Base-by-base conservation (phyloP, 805 yeast species). In the Cyberlindnera amylophila region DNA sequence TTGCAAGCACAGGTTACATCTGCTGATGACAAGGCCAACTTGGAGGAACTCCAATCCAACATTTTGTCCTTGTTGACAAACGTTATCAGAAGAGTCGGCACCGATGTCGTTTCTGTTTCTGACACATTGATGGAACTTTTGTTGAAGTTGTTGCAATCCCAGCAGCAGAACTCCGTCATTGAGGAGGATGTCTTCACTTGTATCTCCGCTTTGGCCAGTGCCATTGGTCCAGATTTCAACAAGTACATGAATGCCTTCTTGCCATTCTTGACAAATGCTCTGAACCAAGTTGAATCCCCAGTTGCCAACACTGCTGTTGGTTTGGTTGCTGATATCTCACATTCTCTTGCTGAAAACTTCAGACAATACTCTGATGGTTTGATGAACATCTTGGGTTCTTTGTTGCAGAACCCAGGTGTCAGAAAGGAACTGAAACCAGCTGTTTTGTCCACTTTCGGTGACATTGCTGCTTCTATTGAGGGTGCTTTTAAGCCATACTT, bases 101-200 rank as follows among this genome's bases (percentile, higher is more conserved):
- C 63, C 28, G 80, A 79, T 37, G 87, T 86, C 7, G 57, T 60
- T 9, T 61, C 75, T 21, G 96, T 85, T 11, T 74, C 96, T 11
- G 96, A 91, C 63, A 76, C 73, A 59, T 72, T 93, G 60, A 90
- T 91, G 97, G 78, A 79, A 37, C 70, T 88, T 62, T 82, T 91
- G 57, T 68, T 90, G 58, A 81, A 78, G 57, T 69, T 93, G 57
- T 70, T 93, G 59, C 75, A 75, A 44, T 54, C 67, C 12, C 75
- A 79, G 69, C 64, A 68, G 67, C 64, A 69, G 68, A 55, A 82
- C 63, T 79, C 95, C 9, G 67, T 88, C 38, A 81, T 91, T 41
- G 99, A 93, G 63, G 99, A 93, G 66, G 99, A 93, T 62, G 80
- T 93, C 8, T 86, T 89, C 63, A 86, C 88, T 59, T 95, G 96